These are phyloP conservation scores for Capronia coronata DNA, from an alignment of 2,329 filamentous ascomycete genomes.

Conservation along the genomic window DNA sequence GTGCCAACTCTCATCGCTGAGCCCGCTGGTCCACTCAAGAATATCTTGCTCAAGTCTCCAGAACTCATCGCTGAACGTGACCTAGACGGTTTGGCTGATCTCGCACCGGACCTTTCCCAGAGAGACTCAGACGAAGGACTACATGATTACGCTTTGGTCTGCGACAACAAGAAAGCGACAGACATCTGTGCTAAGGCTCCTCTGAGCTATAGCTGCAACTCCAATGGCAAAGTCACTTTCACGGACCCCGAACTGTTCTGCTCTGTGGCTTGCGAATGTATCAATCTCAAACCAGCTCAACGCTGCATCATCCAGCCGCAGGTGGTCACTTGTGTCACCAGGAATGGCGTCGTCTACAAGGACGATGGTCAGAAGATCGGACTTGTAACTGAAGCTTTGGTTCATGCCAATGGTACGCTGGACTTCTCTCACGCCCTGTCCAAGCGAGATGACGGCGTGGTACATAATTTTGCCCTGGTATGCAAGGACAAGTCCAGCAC, in stretches of 20 bases:
- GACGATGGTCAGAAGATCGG: background rate
- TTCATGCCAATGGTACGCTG: constrained; percentile 1
- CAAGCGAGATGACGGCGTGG: background rate
- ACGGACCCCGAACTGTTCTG: too few relatives aligned
- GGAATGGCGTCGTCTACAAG: background rate
- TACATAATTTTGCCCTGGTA: constrained; percentile 1
- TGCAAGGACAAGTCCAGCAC: background rate
- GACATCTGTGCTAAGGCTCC: too few relatives aligned
- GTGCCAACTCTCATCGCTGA: background rate
- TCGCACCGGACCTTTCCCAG: too few relatives aligned
- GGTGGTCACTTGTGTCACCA: background rate
- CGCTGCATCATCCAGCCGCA: background rate
- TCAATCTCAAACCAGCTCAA: background rate
- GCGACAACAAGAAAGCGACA: background rate
- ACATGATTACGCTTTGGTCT: constrained; percentile 4
- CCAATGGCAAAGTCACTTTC: too few relatives aligned
- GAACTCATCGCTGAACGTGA: background rate
- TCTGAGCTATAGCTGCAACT: too few relatives aligned
- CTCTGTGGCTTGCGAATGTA: too few relatives aligned
- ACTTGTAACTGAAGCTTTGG: background rate
- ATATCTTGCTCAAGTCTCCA: background rate
- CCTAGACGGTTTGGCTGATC: too few relatives aligned
- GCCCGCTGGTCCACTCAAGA: background rate
- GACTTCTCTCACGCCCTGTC: background rate
- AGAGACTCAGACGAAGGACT: background rate